Conservation (phyloP, 2,329 filamentous ascomycete species). For the Epichloe amarillans region DNA sequence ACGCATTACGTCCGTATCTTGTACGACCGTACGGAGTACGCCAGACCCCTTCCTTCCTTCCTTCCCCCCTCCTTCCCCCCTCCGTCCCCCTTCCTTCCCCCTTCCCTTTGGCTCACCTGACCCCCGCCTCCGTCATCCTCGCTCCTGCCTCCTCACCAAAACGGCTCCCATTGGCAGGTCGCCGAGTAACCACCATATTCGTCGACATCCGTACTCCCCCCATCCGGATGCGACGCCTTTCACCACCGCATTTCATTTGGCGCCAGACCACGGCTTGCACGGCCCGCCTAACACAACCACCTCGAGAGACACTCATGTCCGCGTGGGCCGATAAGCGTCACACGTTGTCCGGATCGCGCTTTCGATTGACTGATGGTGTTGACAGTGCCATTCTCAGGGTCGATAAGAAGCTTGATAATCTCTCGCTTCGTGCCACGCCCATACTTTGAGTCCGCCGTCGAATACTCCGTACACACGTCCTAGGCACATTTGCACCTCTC, state of each 20-base stretch:
- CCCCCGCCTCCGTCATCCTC: background rate
- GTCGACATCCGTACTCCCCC: background rate
- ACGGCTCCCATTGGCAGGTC: too few relatives aligned
- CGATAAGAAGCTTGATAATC: background rate
- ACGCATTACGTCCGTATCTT: conserved; percentile 14
- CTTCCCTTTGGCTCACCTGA: background rate
- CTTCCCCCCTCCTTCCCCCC: background rate
- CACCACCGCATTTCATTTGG: background rate
- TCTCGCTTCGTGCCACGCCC: background rate
- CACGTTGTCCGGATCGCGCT: background rate
- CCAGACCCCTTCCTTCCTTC: background rate
- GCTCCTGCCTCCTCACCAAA: background rate
- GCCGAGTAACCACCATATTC: background rate
- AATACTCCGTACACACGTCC: background rate
- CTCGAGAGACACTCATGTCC: background rate
- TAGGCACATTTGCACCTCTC: background rate
- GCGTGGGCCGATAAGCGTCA: conserved; percentile 4
- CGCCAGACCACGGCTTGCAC: background rate
- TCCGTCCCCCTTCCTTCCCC: too few relatives aligned
- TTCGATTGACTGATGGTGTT: background rate
- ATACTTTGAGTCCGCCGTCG: background rate
- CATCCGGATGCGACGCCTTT: background rate
- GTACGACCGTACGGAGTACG: background rate
- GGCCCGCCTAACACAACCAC: background rate
- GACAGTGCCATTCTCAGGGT: background rate